Percentiles rank a stretch among this genome's conserved stretches.
Conservation (phyloP, 768 basidiomycete genomes). For the Cystofilobasidium bisporidii region DNA sequence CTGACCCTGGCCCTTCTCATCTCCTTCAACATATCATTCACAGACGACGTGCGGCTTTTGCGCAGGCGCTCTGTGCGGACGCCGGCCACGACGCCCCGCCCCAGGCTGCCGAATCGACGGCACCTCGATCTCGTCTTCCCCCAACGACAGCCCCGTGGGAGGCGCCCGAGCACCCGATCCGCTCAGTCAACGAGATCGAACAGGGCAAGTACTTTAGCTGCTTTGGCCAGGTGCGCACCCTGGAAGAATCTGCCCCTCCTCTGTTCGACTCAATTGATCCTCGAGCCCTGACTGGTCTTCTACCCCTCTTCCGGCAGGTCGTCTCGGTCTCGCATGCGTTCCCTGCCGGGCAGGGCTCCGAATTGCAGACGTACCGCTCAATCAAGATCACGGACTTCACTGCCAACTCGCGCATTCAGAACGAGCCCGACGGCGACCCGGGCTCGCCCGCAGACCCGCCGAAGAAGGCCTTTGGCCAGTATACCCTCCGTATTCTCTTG, state of each 20-base stretch:
- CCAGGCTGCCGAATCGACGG: too few relatives aligned
- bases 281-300: too few relatives aligned
- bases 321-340: not conserved
- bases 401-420: not conserved
- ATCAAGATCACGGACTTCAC: not conserved
- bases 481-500: not conserved
- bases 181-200: not conserved
- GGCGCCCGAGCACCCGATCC: not conserved
- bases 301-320: too few relatives aligned
- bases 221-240: slow-evolving; percentile 3
- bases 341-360: not conserved
- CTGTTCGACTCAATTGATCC: too few relatives aligned
- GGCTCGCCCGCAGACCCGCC: not conserved
- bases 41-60: not conserved
- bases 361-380: not conserved
- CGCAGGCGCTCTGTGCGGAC: not conserved
- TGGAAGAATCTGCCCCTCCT: too few relatives aligned
- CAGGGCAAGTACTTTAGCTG: not conserved
- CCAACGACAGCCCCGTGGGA: not conserved
- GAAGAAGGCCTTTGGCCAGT: not conserved
- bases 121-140: not conserved
- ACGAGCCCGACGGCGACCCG: not conserved
- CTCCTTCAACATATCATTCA: too few relatives aligned
- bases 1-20: too few relatives aligned
- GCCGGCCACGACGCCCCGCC: too few relatives aligned